Conservation (phyloP, 73 alveolate species). For the Paramecium bursaria region DNA sequence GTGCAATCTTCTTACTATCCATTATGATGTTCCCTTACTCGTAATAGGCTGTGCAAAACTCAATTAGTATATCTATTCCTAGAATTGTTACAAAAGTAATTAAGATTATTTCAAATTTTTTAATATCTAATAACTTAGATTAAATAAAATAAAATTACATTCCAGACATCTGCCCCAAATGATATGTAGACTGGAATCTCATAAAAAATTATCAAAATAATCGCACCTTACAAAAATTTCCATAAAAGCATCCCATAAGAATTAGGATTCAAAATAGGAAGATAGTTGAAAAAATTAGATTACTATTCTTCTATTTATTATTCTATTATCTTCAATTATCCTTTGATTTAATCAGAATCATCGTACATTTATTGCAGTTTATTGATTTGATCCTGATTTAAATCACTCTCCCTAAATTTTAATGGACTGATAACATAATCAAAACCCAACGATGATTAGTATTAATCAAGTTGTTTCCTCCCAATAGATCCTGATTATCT, state of each 20-base stretch:
- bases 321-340: too few species aligned
- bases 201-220: slow-evolving; percentile 34
- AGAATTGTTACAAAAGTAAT: background rate
- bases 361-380: too few species aligned
- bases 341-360: too few species aligned
- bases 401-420: too few species aligned
- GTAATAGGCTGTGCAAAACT: slow-evolving; percentile 35
- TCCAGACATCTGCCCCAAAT: slow-evolving; percentile 24
- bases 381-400: too few species aligned
- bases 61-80: background rate
- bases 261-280: slow-evolving; percentile 35
- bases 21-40: slow-evolving; percentile 19
- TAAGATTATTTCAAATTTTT: too few species aligned
- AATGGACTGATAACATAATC: too few species aligned
- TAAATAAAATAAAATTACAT: background rate
- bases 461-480: too few species aligned
- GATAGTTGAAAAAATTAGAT: too few species aligned
- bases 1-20: slow-evolving; percentile 5
- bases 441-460: too few species aligned
- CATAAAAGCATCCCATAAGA: slow-evolving; percentile 1
- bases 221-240: background rate
- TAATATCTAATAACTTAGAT: background rate
- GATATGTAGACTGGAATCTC: slow-evolving; percentile 44
- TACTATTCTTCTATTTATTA: too few species aligned
- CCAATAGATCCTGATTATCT: too few species aligned